A percentile compares a stretch with the other conserved stretches of the same genome.
These are phyloP conservation scores for Fusarium xyrophilum DNA, from an alignment of 2,329 filamentous ascomycete genomes.

Conservation along the genomic window DNA sequence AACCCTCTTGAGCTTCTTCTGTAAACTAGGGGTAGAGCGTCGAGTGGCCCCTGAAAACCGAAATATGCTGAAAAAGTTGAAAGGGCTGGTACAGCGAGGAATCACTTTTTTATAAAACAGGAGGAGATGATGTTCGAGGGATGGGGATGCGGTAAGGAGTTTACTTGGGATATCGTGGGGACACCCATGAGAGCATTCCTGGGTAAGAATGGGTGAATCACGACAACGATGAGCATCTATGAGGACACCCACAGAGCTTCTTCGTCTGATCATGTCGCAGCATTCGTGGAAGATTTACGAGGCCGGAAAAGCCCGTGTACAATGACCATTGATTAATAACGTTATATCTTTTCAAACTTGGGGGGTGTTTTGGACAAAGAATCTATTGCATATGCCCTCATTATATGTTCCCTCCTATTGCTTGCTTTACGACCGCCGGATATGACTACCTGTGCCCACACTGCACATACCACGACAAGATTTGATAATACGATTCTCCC, in stretches of 20 bases:
- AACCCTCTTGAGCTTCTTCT: conserved; percentile 95
- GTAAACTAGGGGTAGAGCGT: conserved; percentile 55
- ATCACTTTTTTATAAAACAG: conserved; percentile 38
- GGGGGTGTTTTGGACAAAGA: conserved; percentile 39
- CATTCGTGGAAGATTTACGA: conserved; percentile 36
- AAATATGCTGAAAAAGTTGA: not conserved
- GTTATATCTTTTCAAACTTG: conserved; percentile 45
- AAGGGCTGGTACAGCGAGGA: conserved; percentile 24
- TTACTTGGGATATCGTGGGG: conserved; percentile 22
- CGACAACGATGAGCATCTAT: conserved; percentile 14
- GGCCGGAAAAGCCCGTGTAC: conserved; percentile 49
- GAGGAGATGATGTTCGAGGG: conserved; percentile 22
- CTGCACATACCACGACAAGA: not conserved
- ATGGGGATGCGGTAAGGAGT: conserved; percentile 18
- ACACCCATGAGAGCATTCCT: conserved; percentile 10
- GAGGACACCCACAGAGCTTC: conserved; percentile 21
- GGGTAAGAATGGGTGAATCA: conserved; percentile 11
- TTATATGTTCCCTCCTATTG: conserved; percentile 1
- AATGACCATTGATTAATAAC: conserved; percentile 54
- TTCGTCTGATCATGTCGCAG: conserved; percentile 16
- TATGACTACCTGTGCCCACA: not conserved
- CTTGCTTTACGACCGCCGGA: not conserved
- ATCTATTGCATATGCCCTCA: conserved; percentile 37
- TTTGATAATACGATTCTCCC: not conserved
- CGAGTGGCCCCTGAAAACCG: not conserved